These are phyloP conservation scores for Fraxinus dipetala DNA, from an alignment of 305 asterid species.

Conservation along the genomic window DNA sequence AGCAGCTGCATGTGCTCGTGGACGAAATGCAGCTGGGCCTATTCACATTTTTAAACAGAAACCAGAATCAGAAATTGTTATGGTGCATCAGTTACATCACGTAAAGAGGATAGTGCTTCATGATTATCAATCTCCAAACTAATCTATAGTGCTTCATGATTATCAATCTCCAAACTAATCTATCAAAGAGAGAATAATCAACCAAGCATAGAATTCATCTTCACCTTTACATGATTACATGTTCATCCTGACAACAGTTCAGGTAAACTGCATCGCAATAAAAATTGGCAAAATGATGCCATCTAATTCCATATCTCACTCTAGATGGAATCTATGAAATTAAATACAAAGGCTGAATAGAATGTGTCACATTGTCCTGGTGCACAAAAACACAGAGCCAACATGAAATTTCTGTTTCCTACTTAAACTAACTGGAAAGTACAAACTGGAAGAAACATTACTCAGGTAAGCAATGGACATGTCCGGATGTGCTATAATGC, in stretches of 20 bases:
- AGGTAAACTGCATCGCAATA: constrained; percentile 18
- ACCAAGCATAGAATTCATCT: constrained; percentile 19
- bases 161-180: not conserved
- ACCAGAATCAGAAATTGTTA: constrained; percentile 16
- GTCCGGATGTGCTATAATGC: not conserved
- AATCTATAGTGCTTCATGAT: constrained; percentile 17
- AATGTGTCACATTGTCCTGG: constrained; percentile 1
- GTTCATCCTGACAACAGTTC: constrained; percentile 13
- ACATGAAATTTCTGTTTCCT: constrained; percentile 10
- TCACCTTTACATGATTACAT: not conserved
- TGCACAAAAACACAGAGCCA: constrained; percentile 4
- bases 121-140: constrained; percentile 7
- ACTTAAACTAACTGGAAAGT: not conserved
- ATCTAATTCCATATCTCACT: not conserved
- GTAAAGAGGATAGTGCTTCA: not conserved
- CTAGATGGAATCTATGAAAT: constrained; percentile 1
- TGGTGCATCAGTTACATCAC: constrained; percentile 14
- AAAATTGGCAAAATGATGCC: not conserved
- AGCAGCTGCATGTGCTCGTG: constrained; percentile 76
- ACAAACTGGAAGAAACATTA: not conserved
- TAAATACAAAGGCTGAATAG: not conserved
- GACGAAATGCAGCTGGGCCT: constrained; percentile 99
- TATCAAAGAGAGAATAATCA: constrained; percentile 18
- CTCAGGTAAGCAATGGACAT: not conserved
- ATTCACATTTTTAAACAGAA: constrained; percentile 23